Evolutionary conservation across 2,329 filamentous ascomycete species (phyloP).

Genomic region (Trichoderma harzianum): DNA sequence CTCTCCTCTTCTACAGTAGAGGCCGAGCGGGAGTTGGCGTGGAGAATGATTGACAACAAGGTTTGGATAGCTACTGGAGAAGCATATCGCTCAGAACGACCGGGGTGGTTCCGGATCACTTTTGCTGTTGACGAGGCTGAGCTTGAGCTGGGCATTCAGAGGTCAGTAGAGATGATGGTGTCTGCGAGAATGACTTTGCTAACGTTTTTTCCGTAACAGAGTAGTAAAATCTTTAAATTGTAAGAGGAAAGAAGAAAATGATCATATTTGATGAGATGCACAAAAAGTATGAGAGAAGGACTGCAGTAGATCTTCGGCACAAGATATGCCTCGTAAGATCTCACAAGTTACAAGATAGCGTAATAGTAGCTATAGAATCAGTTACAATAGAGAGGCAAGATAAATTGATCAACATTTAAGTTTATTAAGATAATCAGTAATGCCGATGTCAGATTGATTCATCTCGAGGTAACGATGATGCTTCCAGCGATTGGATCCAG

Average conservation of each 20-base stretch:
- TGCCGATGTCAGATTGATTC: too few relatives aligned
- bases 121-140: neutral
- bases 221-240: neutral
- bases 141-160: neutral
- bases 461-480: fast-evolving
- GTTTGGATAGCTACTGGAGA: neutral
- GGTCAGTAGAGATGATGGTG: neutral
- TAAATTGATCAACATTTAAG: fast-evolving
- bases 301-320: neutral
- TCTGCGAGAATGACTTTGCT: neutral
- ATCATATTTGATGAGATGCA: fast-evolving
- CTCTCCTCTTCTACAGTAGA: neutral
- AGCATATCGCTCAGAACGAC: neutral
- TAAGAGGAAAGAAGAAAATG: neutral
- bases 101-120: neutral
- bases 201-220: neutral
- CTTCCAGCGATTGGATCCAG: neutral
- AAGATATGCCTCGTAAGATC: fast-evolving
- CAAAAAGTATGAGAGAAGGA: neutral
- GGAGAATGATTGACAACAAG: neutral
- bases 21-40: neutral
- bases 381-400: fast-evolving
- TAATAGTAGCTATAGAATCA: neutral
- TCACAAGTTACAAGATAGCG: neutral
- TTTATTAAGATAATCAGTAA: fast-evolving